Conservation (phyloP, 1,139 yeast species). For the Kodamaea suecica region DNA sequence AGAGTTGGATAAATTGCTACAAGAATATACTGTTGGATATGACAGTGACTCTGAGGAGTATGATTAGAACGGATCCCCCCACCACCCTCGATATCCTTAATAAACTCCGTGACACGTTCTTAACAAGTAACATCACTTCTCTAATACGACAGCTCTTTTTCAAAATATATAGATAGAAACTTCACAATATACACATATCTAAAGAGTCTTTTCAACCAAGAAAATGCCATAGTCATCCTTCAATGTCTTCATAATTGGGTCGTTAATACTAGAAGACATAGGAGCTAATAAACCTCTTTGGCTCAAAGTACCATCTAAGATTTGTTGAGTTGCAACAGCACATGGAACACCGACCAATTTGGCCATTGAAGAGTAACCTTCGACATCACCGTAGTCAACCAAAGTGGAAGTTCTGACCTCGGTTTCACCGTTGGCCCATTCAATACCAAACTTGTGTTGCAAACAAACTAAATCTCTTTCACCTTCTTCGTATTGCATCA, state of each 20-base stretch:
- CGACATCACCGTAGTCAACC: constrained; percentile 89
- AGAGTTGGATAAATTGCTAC: constrained; percentile 46
- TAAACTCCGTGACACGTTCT: no score
- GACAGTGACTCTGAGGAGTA: constrained; percentile 35
- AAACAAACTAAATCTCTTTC: constrained; percentile 94
- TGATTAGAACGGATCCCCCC: not conserved
- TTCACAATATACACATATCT: constrained; percentile 1
- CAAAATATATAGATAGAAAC: no score
- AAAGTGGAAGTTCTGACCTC: constrained; percentile 94
- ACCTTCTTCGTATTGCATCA: constrained; percentile 94
- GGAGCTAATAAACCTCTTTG: constrained; percentile 86
- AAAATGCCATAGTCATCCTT: constrained; percentile 86
- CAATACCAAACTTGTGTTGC: constrained; percentile 97
- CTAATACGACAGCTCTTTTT: no score
- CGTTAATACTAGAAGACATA: constrained; percentile 82
- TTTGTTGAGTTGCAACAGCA: constrained; percentile 89
- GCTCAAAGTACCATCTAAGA: constrained; percentile 73
- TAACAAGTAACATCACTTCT: no score
- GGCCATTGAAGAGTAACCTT: constrained; percentile 98
- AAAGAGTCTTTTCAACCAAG: constrained; percentile 57
- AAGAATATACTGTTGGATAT: constrained; percentile 59
- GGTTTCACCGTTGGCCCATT: constrained; percentile 88
- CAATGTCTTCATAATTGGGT: constrained; percentile 86
- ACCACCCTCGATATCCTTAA: no score
- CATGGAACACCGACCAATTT: constrained; percentile 98